A percentile compares a stretch with the other conserved stretches of the same genome.
Evolutionary conservation across 208 protist genomes (phyloP).

Genomic region (Crithidia fasciculata): DNA sequence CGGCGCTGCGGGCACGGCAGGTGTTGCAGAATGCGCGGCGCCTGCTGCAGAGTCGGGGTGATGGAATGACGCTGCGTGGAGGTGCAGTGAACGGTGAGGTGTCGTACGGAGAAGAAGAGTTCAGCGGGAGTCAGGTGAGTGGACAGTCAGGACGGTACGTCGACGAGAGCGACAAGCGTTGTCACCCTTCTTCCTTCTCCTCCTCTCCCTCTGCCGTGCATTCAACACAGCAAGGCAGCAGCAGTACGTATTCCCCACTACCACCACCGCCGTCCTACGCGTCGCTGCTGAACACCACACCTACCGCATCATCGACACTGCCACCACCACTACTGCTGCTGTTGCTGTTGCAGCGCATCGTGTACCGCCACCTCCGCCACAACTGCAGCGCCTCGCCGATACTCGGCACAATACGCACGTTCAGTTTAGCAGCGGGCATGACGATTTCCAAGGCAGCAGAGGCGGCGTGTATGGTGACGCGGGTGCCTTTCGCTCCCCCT

Average conservation of each 20-base stretch:
- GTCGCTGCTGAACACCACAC: background rate
- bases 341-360: background rate
- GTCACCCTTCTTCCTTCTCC: background rate
- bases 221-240: too few relatives aligned
- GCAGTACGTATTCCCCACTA: too few relatives aligned
- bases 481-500: slow-evolving; percentile 5
- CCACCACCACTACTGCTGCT: background rate
- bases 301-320: background rate
- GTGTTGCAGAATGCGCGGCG: slow-evolving; percentile 27
- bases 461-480: too few relatives aligned
- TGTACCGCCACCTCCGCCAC: background rate
- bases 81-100: too few relatives aligned
- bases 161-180: background rate
- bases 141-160: too few relatives aligned
- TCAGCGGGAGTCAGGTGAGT: too few relatives aligned
- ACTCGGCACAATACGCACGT: too few relatives aligned
- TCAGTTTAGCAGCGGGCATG: too few relatives aligned
- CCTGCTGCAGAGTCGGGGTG: slow-evolving; percentile 24
- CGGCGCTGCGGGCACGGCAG: slow-evolving; percentile 23
- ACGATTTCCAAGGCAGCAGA: too few relatives aligned
- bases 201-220: background rate
- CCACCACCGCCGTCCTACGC: too few relatives aligned
- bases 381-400: background rate
- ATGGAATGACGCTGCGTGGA: too few relatives aligned
- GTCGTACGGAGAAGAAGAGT: background rate